Base-by-base conservation (phyloP, 2,329 filamentous ascomycete species). In the Alternaria hordeiaustralica region DNA sequence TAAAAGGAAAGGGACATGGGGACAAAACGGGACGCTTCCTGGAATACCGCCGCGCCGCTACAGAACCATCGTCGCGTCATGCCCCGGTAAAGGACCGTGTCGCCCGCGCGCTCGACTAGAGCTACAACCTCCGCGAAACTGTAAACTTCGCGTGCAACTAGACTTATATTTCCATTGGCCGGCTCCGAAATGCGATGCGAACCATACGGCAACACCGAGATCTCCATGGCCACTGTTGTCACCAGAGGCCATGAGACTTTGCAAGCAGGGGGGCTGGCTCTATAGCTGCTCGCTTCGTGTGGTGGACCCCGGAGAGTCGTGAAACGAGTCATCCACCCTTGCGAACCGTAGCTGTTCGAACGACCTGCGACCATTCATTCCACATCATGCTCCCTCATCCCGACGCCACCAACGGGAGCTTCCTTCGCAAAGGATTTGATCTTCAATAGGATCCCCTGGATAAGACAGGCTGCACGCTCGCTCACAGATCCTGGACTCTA, bases 191-290 rank as follows among this genome's bases (percentile, higher is more conserved):
- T 55, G 30, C 47, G 15, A 55, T 61, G 55, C 64, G 61, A 64
- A 61, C 58, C 55, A 61, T 59, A 43, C 58, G 51, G 64, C 61
- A 51, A 58, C 46, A 36, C 53, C 55, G 49, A 58, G 41, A 59
- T 62, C 41, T 28, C 44, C 55, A 49, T 51, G 41, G 45, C 49
- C 44, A 44, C 25, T 59, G 28, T 41, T 49, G 44, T 56, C 53
- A 58, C 54, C 53, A 55, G 13, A n/a, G 20, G 23, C 28, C 18
- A 45, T 57, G 58, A 61, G 55, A 64, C 64, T 25, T 41, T 60
- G 45, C 57, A 36, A 43, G 23, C 58, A 51, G n/a, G 61, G 61
- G 55, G 47, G 18, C 25, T 33, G 30, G 26, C 41, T 41, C 36
- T 46, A 41, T 47, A 58, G 55, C 56, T 54, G 28, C 54, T 63